phyloP scores from a whole-genome alignment of 257 asterid genomes.

The Solanum sejunctum region DNA sequence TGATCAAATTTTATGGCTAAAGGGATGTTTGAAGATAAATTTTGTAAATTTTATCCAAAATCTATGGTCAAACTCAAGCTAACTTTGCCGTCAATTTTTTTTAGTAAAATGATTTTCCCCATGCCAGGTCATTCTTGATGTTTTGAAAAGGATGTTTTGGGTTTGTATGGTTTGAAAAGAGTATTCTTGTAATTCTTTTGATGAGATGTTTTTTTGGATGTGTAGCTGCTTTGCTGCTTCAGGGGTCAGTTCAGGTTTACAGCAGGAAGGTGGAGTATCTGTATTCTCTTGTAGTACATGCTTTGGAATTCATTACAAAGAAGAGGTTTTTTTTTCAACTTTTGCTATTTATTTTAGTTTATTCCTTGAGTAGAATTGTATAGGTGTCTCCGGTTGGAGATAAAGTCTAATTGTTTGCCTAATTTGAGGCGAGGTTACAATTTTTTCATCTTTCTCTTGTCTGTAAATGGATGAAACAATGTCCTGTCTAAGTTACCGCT shows the following conservation, averaged over 20 bases:
- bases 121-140: neutral
- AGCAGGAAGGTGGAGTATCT: slow-evolving; percentile 94
- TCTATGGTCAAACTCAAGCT: too few species aligned
- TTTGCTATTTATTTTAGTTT: neutral
- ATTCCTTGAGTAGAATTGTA: neutral
- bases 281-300: slow-evolving; percentile 76
- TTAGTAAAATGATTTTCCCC: neutral
- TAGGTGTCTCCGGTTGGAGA: neutral
- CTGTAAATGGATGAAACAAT: neutral
- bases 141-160: neutral
- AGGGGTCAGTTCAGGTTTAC: slow-evolving; percentile 94
- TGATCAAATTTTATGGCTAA: neutral
- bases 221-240: slow-evolving; percentile 96
- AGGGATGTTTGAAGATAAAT: too few species aligned
- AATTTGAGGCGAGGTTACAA: neutral
- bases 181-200: neutral
- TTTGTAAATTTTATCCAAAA: too few species aligned
- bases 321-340: slow-evolving; percentile 44
- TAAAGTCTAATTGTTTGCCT: neutral
- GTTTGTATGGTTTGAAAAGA: neutral
- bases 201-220: slow-evolving; percentile 2
- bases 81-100: neutral
- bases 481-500: neutral
- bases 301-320: slow-evolving; percentile 77
- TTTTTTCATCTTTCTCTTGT: neutral